These are phyloP conservation scores for Neurospora sp. DNA, from an alignment of 495 filamentous ascomycete genomes.

Conservation along the genomic window DNA sequence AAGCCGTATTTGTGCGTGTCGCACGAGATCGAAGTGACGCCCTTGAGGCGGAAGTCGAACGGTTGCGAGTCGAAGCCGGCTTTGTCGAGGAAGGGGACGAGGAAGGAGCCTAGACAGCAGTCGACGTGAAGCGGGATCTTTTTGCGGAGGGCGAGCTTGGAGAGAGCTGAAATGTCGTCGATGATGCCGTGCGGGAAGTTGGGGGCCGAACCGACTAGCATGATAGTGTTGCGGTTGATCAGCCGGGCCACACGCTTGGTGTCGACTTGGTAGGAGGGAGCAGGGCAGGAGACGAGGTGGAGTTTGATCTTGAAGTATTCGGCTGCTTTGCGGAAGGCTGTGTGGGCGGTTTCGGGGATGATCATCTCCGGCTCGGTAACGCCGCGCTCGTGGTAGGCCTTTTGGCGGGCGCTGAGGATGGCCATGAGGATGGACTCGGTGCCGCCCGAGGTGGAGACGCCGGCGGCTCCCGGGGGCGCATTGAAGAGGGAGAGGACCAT, in stretches of 20 bases:
- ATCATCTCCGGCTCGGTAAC: conserved; percentile 97
- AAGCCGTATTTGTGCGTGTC: conserved; percentile 99
- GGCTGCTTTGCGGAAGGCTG: conserved; percentile 91
- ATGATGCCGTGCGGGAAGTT: conserved; percentile 98
- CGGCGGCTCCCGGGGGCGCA: conserved; percentile 71
- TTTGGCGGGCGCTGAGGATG: conserved; percentile 76
- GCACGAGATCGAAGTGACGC: conserved; percentile 89
- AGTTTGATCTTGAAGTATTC: conserved; percentile 93
- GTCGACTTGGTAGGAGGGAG: conserved; percentile 76
- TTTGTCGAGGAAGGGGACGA: conserved; percentile 81
- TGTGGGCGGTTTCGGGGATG: conserved; percentile 86
- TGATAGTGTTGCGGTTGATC: conserved; percentile 91
- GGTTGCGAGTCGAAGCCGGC: conserved; percentile 79
- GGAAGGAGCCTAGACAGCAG: conserved; percentile 92
- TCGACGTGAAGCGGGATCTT: conserved; percentile 89
- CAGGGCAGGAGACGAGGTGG: conserved; percentile 81
- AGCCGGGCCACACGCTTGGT: conserved; percentile 65
- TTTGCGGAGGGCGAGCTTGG: conserved; percentile 67
- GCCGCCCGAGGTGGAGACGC: conserved; percentile 85
- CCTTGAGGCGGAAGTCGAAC: conserved; percentile 90
- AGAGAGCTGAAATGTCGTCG: conserved; percentile 82
- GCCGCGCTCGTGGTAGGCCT: conserved; percentile 72
- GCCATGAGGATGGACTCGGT: conserved; percentile 97
- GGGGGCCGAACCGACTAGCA: conserved; percentile 89
- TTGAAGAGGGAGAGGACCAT: conserved; percentile 94